Evolutionary conservation across 345 rosid genomes (phyloP).

Genomic region (Populus tremula): DNA sequence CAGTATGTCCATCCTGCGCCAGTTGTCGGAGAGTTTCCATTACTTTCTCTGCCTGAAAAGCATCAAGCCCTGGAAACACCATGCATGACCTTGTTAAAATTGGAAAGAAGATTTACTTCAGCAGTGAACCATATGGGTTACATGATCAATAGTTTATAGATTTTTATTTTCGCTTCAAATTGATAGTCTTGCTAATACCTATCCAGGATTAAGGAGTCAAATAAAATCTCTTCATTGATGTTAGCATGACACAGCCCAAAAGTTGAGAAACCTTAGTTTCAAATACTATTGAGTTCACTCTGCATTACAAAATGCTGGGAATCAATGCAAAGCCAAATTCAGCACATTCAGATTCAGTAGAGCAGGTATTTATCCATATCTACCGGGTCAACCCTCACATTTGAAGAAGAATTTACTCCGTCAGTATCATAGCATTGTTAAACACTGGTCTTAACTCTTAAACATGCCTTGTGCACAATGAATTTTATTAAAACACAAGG

Average conservation of each 20-base stretch:
- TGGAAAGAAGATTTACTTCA: conserved; percentile 6
- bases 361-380: background rate
- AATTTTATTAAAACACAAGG: too few relatives aligned
- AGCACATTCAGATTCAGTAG: background rate
- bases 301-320: background rate
- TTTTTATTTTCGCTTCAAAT: background rate
- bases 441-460: too few relatives aligned
- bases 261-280: background rate
- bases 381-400: too few relatives aligned
- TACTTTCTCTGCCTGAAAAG: conserved; percentile 95
- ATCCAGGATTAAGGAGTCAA: background rate
- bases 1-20: conserved; percentile 91
- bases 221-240: background rate
- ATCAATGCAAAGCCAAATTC: background rate
- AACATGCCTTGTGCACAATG: too few relatives aligned
- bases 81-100: background rate
- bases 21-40: conserved; percentile 92
- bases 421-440: too few relatives aligned
- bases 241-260: background rate
- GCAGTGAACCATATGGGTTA: conserved; percentile 6
- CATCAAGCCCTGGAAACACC: conserved; percentile 78
- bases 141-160: background rate
- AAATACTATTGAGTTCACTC: background rate
- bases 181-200: background rate
- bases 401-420: too few relatives aligned